Evolutionary conservation across 495 filamentous ascomycete species (phyloP), one percentile per base, ranked within the genome.

Genomic region (Chaetomium tenue): DNA sequence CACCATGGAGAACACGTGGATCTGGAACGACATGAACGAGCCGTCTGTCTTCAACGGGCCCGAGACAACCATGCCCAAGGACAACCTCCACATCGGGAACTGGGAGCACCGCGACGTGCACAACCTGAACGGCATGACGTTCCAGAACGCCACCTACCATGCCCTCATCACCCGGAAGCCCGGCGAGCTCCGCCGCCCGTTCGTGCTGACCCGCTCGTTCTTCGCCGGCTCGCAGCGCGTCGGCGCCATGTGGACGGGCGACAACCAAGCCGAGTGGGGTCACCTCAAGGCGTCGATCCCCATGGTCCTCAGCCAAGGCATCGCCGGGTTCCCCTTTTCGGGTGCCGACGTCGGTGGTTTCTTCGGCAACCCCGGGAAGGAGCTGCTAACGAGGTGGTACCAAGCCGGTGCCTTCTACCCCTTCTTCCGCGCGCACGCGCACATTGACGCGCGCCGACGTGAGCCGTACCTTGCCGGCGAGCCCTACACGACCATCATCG

Each of bases 21-120:
- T 98, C 72, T 98, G 94, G 94, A 98, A 98, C 75, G 94, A 98
- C 72, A 98, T 98, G 94, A 98, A 97, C 70, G 94, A 98, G 78
- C 94, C 94, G 0, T 97, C 94, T 0, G 94, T 98, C 9, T 98
- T 98, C 81, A 96, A 97, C 72, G 94, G 94, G 0, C 94, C 94
- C 0, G 94, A 98, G 74, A 96, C 91, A 13, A 93, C 93, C 37
- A 96, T 97, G 92, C 94, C 94, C 51, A 97, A 96, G 76, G 94
- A 98, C 78, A 97, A 97, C 73, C 74, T 98, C 46, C 94, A 98
- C 74, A 75, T 89, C 68, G 94, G 84, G 28, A 86, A 90, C 74
- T 98, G 94, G 94, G 94, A 98, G 75, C 94, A 98, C 71, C 89
- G 94, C 58, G 94, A 98, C 75, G 78, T 98, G 22, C 94, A 98